Evolutionary conservation across 164 flowering plant genomes (phyloP).

Genomic region (Magnolia officinalis): DNA sequence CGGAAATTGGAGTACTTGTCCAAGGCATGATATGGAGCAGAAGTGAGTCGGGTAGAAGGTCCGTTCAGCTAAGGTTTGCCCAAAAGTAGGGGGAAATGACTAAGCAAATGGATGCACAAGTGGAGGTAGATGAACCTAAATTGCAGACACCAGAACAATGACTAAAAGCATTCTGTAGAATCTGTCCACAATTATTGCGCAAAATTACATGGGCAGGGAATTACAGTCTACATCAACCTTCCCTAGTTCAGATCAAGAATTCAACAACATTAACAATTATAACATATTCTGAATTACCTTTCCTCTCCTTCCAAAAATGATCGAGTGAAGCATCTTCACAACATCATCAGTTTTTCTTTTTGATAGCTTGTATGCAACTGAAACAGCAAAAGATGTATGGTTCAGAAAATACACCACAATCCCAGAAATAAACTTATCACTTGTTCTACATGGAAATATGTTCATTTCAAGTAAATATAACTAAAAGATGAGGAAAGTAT

Average conservation of each 20-base stretch:
- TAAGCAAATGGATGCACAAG: neutral
- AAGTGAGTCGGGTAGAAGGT: neutral
- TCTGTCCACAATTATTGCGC: too few relatives aligned
- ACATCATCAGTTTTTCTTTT: slow-evolving; percentile 67
- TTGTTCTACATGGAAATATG: neutral
- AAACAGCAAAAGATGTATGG: slow-evolving; percentile 6
- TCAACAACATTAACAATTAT: neutral
- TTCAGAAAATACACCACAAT: neutral
- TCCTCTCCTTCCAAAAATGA: slow-evolving; percentile 84
- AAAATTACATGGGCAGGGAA: too few relatives aligned
- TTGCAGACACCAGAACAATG: too few relatives aligned
- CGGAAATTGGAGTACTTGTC: neutral
- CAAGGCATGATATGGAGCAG: neutral
- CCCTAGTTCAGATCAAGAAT: neutral
- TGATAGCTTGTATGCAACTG: slow-evolving; percentile 81
- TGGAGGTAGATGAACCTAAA: neutral
- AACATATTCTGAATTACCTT: slow-evolving; percentile 43
- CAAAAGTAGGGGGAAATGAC: neutral
- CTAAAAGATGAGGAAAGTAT: neutral
- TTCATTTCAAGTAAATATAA: neutral
- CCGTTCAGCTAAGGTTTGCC: neutral
- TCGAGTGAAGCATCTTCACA: slow-evolving; percentile 61
- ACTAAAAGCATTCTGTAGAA: too few relatives aligned
- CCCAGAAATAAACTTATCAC: neutral
- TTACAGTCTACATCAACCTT: neutral